Base-by-base conservation (phyloP, 1,139 yeast genomes). In the Neolecta irregularis region DNA sequence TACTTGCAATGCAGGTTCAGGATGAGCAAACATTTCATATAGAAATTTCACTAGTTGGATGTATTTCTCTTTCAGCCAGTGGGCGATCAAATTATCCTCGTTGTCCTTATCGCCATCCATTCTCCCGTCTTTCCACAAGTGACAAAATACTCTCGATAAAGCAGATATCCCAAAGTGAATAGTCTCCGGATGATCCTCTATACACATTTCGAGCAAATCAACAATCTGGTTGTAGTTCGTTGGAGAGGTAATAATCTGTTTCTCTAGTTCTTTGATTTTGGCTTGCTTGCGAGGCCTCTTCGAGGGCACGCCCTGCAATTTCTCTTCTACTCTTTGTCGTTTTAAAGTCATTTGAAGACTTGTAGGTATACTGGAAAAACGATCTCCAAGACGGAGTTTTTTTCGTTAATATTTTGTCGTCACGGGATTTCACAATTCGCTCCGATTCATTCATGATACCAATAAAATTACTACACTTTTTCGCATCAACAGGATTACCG, bases 21-120 rank as follows among this genome's bases (percentile, higher is more conserved):
- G 3, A 12, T 30, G 30, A 5, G 33, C 26, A 11, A 60, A 49
- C 28, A 62, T 44, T n/a, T 55, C 55, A 25, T 64, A 52, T 16
- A 78, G 44, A 22, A 52, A 50, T 2, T 47, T 46, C 49, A 72
- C 72, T 57, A 61, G 81, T n/a, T 56, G 53, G 18, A 62, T 64
- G 52, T 78, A 83, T 39, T 67, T 65, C 34, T 65, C 67, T 37
- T 61, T 60, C 26, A 80, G 55, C 92, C 93, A 80, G 23, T 36
- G 30, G 12, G 44, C 70, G 41, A 65, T 67, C n/a, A 44, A 41
- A 18, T 30, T 20, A 6, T 25, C 19, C n/a, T 15, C 41, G 13
- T 55, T 54, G 15, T 48, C 48, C 25, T 46, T 43, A 2, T 46
- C 43, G 30, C 50, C 49, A 12, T 58, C 53, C 40, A 80, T 55